Base-by-base conservation (phyloP, 352 stramenopile species). In the Globisporangium okanoganense region DNA sequence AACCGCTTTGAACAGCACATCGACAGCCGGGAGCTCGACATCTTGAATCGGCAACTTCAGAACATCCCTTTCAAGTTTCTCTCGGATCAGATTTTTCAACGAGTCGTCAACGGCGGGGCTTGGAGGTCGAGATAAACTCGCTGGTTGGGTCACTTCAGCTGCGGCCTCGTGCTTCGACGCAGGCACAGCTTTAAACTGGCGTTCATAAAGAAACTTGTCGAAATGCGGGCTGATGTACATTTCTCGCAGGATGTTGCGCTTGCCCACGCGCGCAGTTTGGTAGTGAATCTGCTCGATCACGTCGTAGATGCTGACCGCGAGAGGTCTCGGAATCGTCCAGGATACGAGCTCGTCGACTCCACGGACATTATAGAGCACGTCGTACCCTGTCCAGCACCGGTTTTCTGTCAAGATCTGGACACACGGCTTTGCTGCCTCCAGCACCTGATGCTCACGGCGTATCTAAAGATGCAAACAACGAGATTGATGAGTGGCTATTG, bases 1-100 rank as follows among this genome's bases (percentile, higher is more conserved):
- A 14, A 66, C 75, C 10, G 74, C 72, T 38, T 87, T 87, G 58
- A 89, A 89, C 2, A 89, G 36, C 29, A 89, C 64, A 2, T 78
- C 67, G 13, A 31, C 53, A 3, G 61, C 63, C 0, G 59, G 38
- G 18, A 76, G 55, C 3, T 62, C 58, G 1, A 56, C 18, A 36
- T 61, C 22, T n/a, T 59, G 29, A 16, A 87, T 49, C 4, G 76
- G 79, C 9, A 87, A 64, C 10, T 69, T 66, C 14, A 89, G 59
- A 8, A 90, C 76, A 22, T 84, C 66, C 9, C 43, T 55, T 20
- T 89, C 72, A 20, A 89, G 67, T 0, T 52, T 58, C 29, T 35
- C 38, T 31, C 62, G 52, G n/a, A 79, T 59, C n/a, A 40, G 55
- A 18, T 51, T 69, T 29, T 78, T 72, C n/a, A 51, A 7, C n/a